A percentile compares a stretch with the other conserved stretches of the same genome.
phyloP scores from a whole-genome alignment of 1,284 basidiomycete species.

The Ganoderma multipileum region DNA sequence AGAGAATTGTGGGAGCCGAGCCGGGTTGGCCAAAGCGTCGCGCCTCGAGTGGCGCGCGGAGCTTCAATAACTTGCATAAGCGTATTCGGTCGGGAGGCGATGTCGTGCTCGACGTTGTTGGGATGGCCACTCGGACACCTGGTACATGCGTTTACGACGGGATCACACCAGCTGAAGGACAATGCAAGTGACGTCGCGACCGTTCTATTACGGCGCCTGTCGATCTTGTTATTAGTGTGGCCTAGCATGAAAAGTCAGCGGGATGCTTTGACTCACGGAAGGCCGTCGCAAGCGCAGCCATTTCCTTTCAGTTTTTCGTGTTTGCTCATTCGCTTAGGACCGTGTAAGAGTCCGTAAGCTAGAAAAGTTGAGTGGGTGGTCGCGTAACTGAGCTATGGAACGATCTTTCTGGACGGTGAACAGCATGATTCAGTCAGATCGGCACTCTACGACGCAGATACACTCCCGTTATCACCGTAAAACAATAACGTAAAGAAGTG shows the following conservation, averaged over 20 bases:
- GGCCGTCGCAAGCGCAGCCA: background rate
- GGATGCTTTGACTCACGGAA: background rate
- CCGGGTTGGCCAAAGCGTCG: background rate
- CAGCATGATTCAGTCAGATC: background rate
- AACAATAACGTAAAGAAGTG: background rate
- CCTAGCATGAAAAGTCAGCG: background rate
- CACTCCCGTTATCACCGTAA: background rate
- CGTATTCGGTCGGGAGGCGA: background rate
- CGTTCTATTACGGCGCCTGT: background rate
- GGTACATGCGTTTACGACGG: background rate
- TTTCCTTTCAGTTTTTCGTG: background rate
- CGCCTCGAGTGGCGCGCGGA: conserved; percentile 3
- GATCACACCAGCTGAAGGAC: background rate
- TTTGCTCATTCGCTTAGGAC: background rate
- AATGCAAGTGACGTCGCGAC: background rate
- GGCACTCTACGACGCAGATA: background rate
- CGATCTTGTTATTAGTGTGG: background rate
- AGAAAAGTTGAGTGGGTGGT: background rate
- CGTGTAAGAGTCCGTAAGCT: background rate
- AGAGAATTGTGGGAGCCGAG: background rate
- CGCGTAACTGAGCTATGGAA: background rate
- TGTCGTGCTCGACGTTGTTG: background rate
- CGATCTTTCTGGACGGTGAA: background rate
- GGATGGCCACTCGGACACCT: background rate
- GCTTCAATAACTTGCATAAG: conserved; percentile 2